phyloP scores from a whole-genome alignment of 306 rosid genomes.

The Mimosa pudica region DNA sequence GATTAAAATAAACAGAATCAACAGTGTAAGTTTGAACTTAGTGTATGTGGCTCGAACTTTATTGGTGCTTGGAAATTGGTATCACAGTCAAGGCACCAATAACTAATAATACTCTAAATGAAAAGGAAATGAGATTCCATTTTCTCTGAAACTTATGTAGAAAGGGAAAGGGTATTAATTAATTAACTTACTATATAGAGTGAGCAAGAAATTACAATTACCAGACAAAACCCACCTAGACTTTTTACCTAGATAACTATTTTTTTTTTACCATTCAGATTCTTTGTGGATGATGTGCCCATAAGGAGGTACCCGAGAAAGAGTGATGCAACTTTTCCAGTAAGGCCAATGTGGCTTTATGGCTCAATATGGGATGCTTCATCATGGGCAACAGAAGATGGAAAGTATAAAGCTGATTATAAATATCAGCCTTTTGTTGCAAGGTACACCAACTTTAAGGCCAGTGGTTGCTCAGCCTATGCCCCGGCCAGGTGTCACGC shows the following conservation, averaged over 20 bases:
- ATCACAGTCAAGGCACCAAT: slow-evolving; percentile 16
- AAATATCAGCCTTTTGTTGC: slow-evolving; percentile 93
- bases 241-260: slow-evolving; percentile 19
- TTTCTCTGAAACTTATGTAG: slow-evolving; percentile 36
- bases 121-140: slow-evolving; percentile 19
- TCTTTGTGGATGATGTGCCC: slow-evolving; percentile 95
- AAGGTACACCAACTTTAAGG: slow-evolving; percentile 69
- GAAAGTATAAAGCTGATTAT: slow-evolving; percentile 94
- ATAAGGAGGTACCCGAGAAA: slow-evolving; percentile 84
- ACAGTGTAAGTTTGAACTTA: slow-evolving; percentile 6
- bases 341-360: slow-evolving; percentile 97
- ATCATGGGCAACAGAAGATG: slow-evolving; percentile 99
- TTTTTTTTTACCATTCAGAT: slow-evolving; percentile 46
- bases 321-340: slow-evolving; percentile 74
- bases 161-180: neutral
- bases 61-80: slow-evolving; percentile 31
- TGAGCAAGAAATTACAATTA: neutral
- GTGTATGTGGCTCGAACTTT: slow-evolving; percentile 24
- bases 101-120: slow-evolving; percentile 21
- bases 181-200: neutral
- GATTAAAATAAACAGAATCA: slow-evolving; percentile 29
- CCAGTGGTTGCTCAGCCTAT: slow-evolving; percentile 80
- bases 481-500: slow-evolving; percentile 72
- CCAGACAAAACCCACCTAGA: neutral
- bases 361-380: slow-evolving; percentile 99